phyloP scores from a whole-genome alignment of 2,329 filamentous ascomycete genomes.

The Sclerotinia spermophila region DNA sequence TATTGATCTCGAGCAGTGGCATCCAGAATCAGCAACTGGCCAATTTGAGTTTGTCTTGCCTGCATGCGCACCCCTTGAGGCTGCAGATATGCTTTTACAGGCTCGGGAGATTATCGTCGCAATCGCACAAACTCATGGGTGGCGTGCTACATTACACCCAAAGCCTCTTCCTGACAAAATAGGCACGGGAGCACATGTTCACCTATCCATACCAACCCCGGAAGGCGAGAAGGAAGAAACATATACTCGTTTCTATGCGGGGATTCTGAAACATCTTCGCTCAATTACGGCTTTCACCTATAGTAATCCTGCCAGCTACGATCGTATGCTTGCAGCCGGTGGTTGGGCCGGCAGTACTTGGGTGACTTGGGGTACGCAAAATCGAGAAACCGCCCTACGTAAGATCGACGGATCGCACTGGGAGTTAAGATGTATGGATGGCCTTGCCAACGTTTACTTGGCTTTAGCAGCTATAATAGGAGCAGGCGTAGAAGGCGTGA shows the following conservation, averaged over 20 bases:
- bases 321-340: background rate
- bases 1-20: conserved; percentile 14
- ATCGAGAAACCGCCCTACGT: background rate
- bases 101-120: conserved; percentile 12
- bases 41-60: conserved; percentile 19
- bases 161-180: background rate
- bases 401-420: conserved; percentile 14
- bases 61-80: conserved; percentile 14
- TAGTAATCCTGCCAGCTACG: conserved; percentile 1
- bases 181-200: conserved; percentile 12
- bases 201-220: conserved; percentile 14
- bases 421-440: conserved; percentile 20
- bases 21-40: conserved; percentile 9
- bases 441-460: conserved; percentile 19
- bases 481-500: conserved; percentile 12
- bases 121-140: conserved; percentile 5
- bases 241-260: conserved; percentile 16
- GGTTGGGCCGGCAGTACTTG: conserved; percentile 17
- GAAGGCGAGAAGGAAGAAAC: conserved; percentile 37
- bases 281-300: conserved; percentile 17
- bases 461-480: conserved; percentile 11
- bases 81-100: conserved; percentile 14
- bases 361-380: conserved; percentile 16
- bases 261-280: conserved; percentile 16
- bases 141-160: conserved; percentile 39